These are phyloP conservation scores for Xylaria sp. DNA, from an alignment of 2,329 filamentous ascomycete genomes.

Conservation along the genomic window DNA sequence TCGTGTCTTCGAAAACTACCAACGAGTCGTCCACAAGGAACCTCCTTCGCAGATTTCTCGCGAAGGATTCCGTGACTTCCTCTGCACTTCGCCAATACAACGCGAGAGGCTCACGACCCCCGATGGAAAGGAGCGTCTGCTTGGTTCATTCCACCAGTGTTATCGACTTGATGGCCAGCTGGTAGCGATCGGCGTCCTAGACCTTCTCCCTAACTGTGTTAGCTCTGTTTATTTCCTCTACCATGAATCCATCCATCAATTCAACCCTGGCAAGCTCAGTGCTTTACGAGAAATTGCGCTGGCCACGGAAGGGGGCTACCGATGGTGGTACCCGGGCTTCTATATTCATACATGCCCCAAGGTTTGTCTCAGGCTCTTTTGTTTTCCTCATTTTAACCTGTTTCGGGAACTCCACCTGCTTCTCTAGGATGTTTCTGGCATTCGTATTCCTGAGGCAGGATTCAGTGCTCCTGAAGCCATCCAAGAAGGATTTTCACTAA, in stretches of 20 bases:
- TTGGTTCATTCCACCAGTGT: conserved; percentile 82
- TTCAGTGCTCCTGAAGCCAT: too few species aligned
- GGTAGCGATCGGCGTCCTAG: conserved; percentile 75
- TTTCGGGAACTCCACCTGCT: too few species aligned
- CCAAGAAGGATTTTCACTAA: too few species aligned
- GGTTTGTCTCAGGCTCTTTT: too few species aligned
- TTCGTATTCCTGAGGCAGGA: too few species aligned
- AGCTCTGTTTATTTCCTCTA: conserved; percentile 86
- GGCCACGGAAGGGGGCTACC: conserved; percentile 68
- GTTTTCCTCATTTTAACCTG: too few species aligned
- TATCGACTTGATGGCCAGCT: conserved; percentile 77
- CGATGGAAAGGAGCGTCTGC: conserved; percentile 54
- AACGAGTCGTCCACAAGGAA: conserved; percentile 73
- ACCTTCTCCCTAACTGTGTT: conserved; percentile 75
- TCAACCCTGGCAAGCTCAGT: conserved; percentile 74
- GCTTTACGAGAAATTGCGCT: conserved; percentile 74
- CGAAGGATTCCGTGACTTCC: conserved; percentile 68
- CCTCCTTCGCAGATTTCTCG: conserved; percentile 59
- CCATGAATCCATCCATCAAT: conserved; percentile 71
- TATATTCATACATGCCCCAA: conserved; percentile 82
- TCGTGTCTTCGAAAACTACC: conserved; percentile 72
- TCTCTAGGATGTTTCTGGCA: too few species aligned
- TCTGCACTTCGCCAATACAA: conserved; percentile 71
- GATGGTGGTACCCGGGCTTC: conserved; percentile 79
- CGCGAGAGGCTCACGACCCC: conserved; percentile 46